Percentiles rank a stretch among this genome's conserved stretches.
phyloP scores from a whole-genome alignment of 805 yeast species.

The Allodekkera sacchari region DNA sequence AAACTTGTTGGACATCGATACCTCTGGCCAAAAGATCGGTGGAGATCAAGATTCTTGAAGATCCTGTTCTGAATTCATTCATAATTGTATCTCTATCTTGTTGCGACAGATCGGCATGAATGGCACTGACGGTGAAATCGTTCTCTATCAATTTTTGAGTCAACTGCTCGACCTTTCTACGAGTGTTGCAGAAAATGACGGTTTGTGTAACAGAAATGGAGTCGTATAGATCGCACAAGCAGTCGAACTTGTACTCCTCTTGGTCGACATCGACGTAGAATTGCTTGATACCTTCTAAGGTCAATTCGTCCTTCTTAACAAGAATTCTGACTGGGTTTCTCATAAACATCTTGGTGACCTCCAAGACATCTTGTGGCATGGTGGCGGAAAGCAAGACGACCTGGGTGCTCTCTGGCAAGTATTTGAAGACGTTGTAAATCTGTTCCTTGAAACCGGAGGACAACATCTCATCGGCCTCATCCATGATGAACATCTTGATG shows the following conservation, averaged over 20 bases:
- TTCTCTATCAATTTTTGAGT: slow-evolving; percentile 69
- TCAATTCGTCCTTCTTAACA: slow-evolving; percentile 90
- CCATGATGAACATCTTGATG: slow-evolving; percentile 81
- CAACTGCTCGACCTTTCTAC: slow-evolving; percentile 89
- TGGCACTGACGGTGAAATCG: slow-evolving; percentile 87
- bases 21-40: slow-evolving; percentile 99
- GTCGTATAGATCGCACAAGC: slow-evolving; percentile 90
- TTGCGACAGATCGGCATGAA: slow-evolving; percentile 97
- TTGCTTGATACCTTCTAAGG: slow-evolving; percentile 92
- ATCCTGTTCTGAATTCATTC: slow-evolving; percentile 93
- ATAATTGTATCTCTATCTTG: slow-evolving; percentile 89
- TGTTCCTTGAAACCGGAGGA: slow-evolving; percentile 93
- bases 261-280: slow-evolving; percentile 84
- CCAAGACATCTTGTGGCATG: slow-evolving; percentile 83
- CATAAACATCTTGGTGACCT: slow-evolving; percentile 86
- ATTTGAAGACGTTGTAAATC: slow-evolving; percentile 83
- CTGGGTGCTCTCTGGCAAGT: slow-evolving; percentile 78
- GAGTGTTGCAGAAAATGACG: slow-evolving; percentile 95
- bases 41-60: slow-evolving; percentile 87
- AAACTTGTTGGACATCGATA: slow-evolving; percentile 96
- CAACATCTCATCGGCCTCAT: slow-evolving; percentile 95
- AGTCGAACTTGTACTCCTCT: slow-evolving; percentile 92
- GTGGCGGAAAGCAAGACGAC: slow-evolving; percentile 95
- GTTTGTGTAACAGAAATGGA: slow-evolving; percentile 94
- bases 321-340: slow-evolving; percentile 88